phyloP scores from a whole-genome alignment of 148 eudicot species.

The Nepenthes mirabilis region DNA sequence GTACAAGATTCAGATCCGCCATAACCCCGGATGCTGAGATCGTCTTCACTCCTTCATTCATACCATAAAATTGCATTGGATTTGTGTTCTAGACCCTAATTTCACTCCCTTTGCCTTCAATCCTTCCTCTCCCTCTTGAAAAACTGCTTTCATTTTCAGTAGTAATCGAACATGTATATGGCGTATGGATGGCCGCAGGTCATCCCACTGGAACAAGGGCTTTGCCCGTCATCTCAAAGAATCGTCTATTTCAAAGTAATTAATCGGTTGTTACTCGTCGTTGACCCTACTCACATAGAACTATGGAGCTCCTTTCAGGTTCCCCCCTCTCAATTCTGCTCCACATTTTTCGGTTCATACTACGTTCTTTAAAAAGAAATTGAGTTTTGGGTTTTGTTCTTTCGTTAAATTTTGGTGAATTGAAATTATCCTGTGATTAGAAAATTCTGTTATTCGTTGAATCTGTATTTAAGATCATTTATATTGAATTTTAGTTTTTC shows the following conservation, averaged over 20 bases:
- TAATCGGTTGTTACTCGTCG: slow-evolving; percentile 62
- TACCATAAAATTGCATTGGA: slow-evolving; percentile 15
- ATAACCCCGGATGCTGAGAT: slow-evolving; percentile 8
- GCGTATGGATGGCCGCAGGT: slow-evolving; percentile 98
- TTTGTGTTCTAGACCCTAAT: slow-evolving; percentile 16
- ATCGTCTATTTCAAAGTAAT: slow-evolving; percentile 55
- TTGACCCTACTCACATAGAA: slow-evolving; percentile 74
- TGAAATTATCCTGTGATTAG: too few species aligned
- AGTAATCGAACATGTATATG: slow-evolving; percentile 69
- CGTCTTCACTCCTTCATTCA: slow-evolving; percentile 7
- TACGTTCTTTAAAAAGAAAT: neutral
- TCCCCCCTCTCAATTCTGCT: neutral
- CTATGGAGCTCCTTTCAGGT: slow-evolving; percentile 95
- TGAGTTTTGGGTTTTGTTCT: neutral
- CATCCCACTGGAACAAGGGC: slow-evolving; percentile 61
- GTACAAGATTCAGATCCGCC: slow-evolving; percentile 37
- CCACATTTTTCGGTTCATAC: neutral
- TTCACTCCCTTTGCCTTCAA: neutral
- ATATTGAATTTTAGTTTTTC: too few species aligned
- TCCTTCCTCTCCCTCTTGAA: neutral
- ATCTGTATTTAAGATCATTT: too few species aligned
- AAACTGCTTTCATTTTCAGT: neutral
- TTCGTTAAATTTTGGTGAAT: too few species aligned
- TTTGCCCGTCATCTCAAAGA: slow-evolving; percentile 39
- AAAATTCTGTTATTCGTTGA: too few species aligned